Percentiles rank a stretch among this genome's conserved stretches.
phyloP scores from a whole-genome alignment of 2,329 filamentous ascomycete genomes.

The Alternaria sp. region DNA sequence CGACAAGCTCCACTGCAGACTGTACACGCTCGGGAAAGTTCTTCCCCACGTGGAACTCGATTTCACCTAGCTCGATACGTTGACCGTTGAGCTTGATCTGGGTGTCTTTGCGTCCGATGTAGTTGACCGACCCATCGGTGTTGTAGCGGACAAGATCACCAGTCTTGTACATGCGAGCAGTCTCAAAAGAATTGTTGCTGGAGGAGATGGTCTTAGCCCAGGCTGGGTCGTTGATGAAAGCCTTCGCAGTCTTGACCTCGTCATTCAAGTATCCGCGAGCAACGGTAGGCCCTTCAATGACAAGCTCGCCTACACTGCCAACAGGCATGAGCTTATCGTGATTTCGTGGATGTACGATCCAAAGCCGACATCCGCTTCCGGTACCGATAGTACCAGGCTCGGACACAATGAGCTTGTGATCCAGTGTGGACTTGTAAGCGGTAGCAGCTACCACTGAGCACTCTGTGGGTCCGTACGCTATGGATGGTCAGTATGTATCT shows the following conservation, averaged over 20 bases:
- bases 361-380: slow-evolving; percentile 44
- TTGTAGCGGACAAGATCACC: slow-evolving; percentile 34
- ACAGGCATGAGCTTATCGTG: slow-evolving; percentile 47
- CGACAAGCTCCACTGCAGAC: slow-evolving; percentile 46
- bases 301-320: slow-evolving; percentile 43
- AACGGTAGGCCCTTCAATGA: slow-evolving; percentile 60
- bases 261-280: slow-evolving; percentile 41
- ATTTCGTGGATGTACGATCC: slow-evolving; percentile 54
- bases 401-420: slow-evolving; percentile 37
- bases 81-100: slow-evolving; percentile 46
- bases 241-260: slow-evolving; percentile 36
- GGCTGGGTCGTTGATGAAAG: slow-evolving; percentile 42
- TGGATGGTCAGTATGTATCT: slow-evolving; percentile 2
- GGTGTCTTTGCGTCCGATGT: slow-evolving; percentile 40
- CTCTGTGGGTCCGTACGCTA: slow-evolving; percentile 47
- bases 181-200: slow-evolving; percentile 23
- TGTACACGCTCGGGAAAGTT: slow-evolving; percentile 44
- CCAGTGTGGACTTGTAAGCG: slow-evolving; percentile 34
- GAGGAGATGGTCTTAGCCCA: slow-evolving; percentile 26
- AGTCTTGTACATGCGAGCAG: slow-evolving; percentile 32
- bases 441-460: slow-evolving; percentile 40
- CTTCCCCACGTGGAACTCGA: slow-evolving; percentile 44
- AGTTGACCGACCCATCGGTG: slow-evolving; percentile 38
- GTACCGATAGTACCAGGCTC: slow-evolving; percentile 44
- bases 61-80: slow-evolving; percentile 42